These are phyloP conservation scores for Whalleya microplaca DNA, from an alignment of 2,329 filamentous ascomycete species.

Conservation along the genomic window DNA sequence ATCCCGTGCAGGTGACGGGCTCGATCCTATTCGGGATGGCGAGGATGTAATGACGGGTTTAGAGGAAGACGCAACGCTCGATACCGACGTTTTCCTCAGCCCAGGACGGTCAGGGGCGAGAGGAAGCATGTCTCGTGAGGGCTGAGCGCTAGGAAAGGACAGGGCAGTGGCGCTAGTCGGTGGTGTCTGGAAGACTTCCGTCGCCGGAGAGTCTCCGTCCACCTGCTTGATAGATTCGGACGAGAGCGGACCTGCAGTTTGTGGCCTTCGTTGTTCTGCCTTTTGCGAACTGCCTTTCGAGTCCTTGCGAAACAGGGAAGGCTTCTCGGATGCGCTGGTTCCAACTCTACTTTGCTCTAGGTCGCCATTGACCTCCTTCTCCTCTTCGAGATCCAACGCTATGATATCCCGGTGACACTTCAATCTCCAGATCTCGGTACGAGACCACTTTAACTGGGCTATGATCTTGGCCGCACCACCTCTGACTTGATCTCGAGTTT, in stretches of 20 bases:
- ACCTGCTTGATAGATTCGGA: slow-evolving; percentile 36
- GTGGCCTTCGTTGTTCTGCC: slow-evolving; percentile 41
- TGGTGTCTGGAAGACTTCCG: slow-evolving; percentile 55
- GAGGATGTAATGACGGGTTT: slow-evolving; percentile 38
- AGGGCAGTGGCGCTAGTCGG: slow-evolving; percentile 45
- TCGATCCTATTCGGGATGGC: slow-evolving; percentile 37
- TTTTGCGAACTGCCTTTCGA: slow-evolving; percentile 42
- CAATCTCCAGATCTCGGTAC: slow-evolving; percentile 90
- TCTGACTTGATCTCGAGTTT: slow-evolving; percentile 85
- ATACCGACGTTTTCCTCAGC: slow-evolving; percentile 48
- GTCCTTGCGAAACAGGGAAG: slow-evolving; percentile 33
- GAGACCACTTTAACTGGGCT: slow-evolving; percentile 90
- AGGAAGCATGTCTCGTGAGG: slow-evolving; percentile 48
- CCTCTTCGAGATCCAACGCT: slow-evolving; percentile 82
- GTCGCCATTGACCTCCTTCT: slow-evolving; percentile 52
- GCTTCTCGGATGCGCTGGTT: slow-evolving; percentile 23
- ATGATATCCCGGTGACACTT: slow-evolving; percentile 91
- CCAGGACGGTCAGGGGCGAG: slow-evolving; percentile 40
- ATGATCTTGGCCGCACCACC: slow-evolving; percentile 81
- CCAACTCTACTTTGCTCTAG: slow-evolving; percentile 29
- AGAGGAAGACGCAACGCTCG: slow-evolving; percentile 47
- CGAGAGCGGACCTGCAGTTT: slow-evolving; percentile 39
- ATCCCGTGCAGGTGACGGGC: slow-evolving; percentile 37
- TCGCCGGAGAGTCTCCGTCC: slow-evolving; percentile 43
- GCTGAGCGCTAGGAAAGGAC: slow-evolving; percentile 42